Evolutionary conservation across 305 asterid species (phyloP).

Genomic region (Fraxinus sp.): DNA sequence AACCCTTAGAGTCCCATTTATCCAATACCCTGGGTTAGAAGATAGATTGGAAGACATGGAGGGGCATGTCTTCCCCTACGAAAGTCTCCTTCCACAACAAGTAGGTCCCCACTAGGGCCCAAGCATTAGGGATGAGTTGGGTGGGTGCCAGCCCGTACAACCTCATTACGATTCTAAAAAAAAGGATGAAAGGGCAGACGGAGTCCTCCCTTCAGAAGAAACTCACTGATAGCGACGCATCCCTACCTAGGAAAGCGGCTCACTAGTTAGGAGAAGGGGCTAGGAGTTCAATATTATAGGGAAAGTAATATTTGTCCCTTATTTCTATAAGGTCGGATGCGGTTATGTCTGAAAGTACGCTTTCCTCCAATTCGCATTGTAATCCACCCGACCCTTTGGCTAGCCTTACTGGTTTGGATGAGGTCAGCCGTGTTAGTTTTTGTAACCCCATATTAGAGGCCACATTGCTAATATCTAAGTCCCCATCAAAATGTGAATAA

Average conservation of each 20-base stretch:
- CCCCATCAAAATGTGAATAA: not conserved
- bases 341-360: not conserved
- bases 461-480: not conserved
- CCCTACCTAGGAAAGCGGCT: not conserved
- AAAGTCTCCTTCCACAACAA: not conserved
- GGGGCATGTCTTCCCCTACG: not conserved
- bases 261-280: not conserved
- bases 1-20: not conserved
- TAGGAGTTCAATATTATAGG: not conserved
- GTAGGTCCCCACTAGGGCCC: not conserved
- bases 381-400: not conserved
- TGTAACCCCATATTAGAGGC: not conserved
- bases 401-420: not conserved
- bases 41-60: not conserved
- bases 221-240: not conserved
- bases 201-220: not conserved
- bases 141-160: not conserved
- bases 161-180: not conserved
- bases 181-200: not conserved
- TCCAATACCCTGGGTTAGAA: not conserved
- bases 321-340: not conserved
- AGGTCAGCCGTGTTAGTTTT: not conserved
- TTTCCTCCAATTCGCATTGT: not conserved
- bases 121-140: not conserved
- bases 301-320: not conserved